Evolutionary conservation across 768 basidiomycete genomes (phyloP).

Genomic region (Candolleomyces aberdarensis): DNA sequence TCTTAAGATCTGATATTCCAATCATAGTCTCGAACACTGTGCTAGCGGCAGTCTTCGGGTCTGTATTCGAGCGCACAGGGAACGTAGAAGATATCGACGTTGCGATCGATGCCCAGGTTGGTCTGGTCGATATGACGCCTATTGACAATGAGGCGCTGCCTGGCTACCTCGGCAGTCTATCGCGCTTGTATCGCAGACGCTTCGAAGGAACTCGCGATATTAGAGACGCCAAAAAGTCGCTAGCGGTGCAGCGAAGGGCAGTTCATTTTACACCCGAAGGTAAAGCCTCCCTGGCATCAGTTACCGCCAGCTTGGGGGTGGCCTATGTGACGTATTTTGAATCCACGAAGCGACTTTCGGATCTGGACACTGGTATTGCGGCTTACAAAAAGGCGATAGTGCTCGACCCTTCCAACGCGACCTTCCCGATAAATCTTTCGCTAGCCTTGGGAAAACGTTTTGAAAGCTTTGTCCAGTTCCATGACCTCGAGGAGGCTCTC

Average conservation of each 20-base stretch:
- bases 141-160: background rate
- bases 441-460: background rate
- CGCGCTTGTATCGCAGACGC: background rate
- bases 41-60: background rate
- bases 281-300: background rate
- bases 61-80: background rate
- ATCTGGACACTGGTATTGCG: background rate
- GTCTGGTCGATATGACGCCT: background rate
- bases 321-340: background rate
- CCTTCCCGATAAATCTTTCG: background rate
- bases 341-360: background rate
- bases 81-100: background rate
- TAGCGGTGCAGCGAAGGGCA: background rate
- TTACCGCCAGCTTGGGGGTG: background rate
- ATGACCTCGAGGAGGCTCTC: background rate
- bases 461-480: background rate
- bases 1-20: background rate
- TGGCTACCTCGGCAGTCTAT: background rate
- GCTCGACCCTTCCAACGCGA: background rate
- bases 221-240: background rate
- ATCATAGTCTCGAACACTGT: background rate
- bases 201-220: background rate
- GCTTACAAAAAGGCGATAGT: background rate
- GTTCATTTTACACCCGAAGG: background rate
- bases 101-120: background rate